These are phyloP conservation scores for Cerioporus squamosus DNA, from an alignment of 1,284 basidiomycete genomes.

Conservation along the genomic window DNA sequence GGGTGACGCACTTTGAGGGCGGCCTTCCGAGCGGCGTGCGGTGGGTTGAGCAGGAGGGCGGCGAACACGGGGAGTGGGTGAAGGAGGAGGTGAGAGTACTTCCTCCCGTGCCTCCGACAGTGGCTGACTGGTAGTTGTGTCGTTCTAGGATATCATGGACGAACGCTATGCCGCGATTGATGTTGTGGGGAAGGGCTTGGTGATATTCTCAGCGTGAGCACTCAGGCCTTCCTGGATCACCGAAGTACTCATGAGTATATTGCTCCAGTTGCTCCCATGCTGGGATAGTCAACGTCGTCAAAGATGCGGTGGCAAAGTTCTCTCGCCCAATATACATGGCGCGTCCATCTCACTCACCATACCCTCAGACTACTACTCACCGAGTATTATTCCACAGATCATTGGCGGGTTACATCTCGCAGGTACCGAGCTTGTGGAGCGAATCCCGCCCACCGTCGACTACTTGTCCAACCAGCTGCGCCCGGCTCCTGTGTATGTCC, in stretches of 20 bases:
- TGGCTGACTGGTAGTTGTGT: neutral
- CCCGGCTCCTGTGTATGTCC: conserved; percentile 69
- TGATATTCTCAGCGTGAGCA: conserved; percentile 81
- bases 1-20: conserved; percentile 67
- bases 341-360: neutral
- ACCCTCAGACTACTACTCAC: neutral
- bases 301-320: conserved; percentile 64
- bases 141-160: conserved; percentile 73
- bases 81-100: conserved; percentile 56
- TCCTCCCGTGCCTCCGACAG: neutral
- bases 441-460: conserved; percentile 71
- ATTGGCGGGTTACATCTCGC: conserved; percentile 84
- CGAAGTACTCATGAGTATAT: neutral
- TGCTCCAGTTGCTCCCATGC: conserved; percentile 75
- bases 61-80: conserved; percentile 52
- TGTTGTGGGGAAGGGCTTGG: conserved; percentile 77
- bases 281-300: conserved; percentile 82
- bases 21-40: conserved; percentile 72
- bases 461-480: conserved; percentile 64
- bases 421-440: conserved; percentile 60
- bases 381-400: conserved; percentile 46
- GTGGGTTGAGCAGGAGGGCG: conserved; percentile 49
- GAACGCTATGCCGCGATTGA: conserved; percentile 81
- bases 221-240: neutral
- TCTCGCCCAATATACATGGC: conserved; percentile 79